Evolutionary conservation across 768 basidiomycete genomes (phyloP).

Genomic region (Trametes sanguinea): DNA sequence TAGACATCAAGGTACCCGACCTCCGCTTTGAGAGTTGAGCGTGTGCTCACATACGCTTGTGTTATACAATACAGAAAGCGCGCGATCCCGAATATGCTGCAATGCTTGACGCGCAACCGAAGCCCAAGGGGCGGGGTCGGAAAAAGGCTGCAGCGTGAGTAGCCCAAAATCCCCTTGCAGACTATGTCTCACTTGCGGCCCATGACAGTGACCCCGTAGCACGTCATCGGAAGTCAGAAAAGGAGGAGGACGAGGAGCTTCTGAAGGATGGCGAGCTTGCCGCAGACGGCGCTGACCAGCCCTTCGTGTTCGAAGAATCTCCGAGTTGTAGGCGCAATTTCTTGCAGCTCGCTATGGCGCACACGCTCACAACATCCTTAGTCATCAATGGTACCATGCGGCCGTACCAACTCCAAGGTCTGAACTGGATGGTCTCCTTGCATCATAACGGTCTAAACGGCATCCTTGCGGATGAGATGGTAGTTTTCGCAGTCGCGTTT

Average conservation of each 20-base stretch:
- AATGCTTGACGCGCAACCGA: slow-evolving; percentile 83
- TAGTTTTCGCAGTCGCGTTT: slow-evolving; percentile 27
- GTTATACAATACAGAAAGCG: slow-evolving; percentile 55
- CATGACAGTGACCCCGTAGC: slow-evolving; percentile 49
- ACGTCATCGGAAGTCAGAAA: slow-evolving; percentile 93
- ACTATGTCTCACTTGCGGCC: neutral
- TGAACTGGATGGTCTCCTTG: slow-evolving; percentile 97
- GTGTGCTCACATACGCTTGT: neutral
- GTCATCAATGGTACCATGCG: slow-evolving; percentile 92
- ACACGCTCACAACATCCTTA: slow-evolving; percentile 33
- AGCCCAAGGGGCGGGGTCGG: slow-evolving; percentile 80
- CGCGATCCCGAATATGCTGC: slow-evolving; percentile 94
- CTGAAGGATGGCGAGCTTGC: slow-evolving; percentile 83
- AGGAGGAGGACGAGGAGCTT: slow-evolving; percentile 97
- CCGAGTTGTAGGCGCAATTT: slow-evolving; percentile 65
- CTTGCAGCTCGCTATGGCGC: neutral
- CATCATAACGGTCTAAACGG: slow-evolving; percentile 97
- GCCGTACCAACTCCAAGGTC: slow-evolving; percentile 90
- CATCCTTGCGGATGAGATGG: slow-evolving; percentile 97
- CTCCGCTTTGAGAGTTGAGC: too few relatives aligned
- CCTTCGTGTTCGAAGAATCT: slow-evolving; percentile 92
- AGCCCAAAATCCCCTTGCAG: neutral
- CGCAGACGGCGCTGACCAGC: slow-evolving; percentile 82
- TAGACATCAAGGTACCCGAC: slow-evolving; percentile 82
- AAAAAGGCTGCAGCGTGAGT: slow-evolving; percentile 73